phyloP scores from a whole-genome alignment of 1,139 yeast species.

The Suhomyces maxii region DNA sequence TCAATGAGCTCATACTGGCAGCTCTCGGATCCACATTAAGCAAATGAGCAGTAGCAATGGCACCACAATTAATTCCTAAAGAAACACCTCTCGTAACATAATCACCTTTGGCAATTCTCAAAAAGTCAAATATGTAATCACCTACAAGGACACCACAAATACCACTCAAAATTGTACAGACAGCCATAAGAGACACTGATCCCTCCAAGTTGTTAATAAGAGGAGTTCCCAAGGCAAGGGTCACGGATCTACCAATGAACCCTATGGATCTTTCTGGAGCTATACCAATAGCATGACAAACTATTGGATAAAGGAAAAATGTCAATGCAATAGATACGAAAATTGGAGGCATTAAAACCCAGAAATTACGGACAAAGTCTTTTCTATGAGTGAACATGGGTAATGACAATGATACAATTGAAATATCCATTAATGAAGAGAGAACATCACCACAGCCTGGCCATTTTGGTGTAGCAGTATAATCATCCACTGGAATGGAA shows the following conservation, averaged over 20 bases:
- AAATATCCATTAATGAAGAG: conserved; percentile 68
- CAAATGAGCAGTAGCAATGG: conserved; percentile 78
- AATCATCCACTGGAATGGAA: conserved; percentile 17
- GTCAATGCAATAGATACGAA: conserved; percentile 56
- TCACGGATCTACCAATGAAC: conserved; percentile 78
- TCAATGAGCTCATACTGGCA: conserved; percentile 72
- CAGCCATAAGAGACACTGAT: conserved; percentile 72
- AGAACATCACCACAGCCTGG: conserved; percentile 85
- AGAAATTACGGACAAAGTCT: conserved; percentile 60
- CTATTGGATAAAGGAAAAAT: conserved; percentile 67
- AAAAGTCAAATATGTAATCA: conserved; percentile 43
- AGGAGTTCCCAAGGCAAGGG: conserved; percentile 78
- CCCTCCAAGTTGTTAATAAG: conserved; percentile 66
- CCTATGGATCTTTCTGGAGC: conserved; percentile 63
- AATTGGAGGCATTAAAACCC: conserved; percentile 60
- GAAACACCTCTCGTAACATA: conserved; percentile 76
- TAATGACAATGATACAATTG: conserved; percentile 71
- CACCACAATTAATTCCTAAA: conserved; percentile 76
- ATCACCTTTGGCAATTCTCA: conserved; percentile 61
- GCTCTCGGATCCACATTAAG: conserved; percentile 73
- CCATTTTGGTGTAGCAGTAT: conserved; percentile 46
- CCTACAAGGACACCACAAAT: conserved; percentile 74
- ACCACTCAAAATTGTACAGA: conserved; percentile 76
- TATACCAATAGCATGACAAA: conserved; percentile 66
- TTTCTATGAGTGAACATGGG: conserved; percentile 76